These are phyloP conservation scores for Botrytis tulipae DNA, from an alignment of 2,329 filamentous ascomycete species.

Conservation along the genomic window DNA sequence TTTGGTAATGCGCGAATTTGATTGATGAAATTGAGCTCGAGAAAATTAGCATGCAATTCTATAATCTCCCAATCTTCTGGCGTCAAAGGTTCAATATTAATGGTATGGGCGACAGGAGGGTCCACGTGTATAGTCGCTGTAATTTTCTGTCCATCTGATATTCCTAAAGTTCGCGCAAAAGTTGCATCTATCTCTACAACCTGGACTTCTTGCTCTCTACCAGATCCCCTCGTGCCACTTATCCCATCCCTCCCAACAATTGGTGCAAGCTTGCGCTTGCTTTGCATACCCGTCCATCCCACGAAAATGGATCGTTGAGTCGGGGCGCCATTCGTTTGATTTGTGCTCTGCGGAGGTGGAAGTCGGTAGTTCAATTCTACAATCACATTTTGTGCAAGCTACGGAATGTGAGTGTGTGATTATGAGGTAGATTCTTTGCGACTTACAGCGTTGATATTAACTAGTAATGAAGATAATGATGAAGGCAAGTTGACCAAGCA, in stretches of 20 bases:
- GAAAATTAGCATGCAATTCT: conserved; percentile 90
- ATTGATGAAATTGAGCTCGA: conserved; percentile 88
- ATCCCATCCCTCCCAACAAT: conserved; percentile 74
- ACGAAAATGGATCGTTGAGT: conserved; percentile 73
- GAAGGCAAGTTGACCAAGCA: conserved; percentile 92
- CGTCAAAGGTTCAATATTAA: conserved; percentile 95
- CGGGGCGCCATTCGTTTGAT: conserved; percentile 47
- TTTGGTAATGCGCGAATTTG: conserved; percentile 94
- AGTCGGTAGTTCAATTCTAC: conserved; percentile 82
- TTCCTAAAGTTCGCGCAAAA: conserved; percentile 72
- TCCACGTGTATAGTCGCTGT: conserved; percentile 74
- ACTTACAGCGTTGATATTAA: conserved; percentile 85
- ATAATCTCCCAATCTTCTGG: conserved; percentile 99
- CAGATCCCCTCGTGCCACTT: conserved; percentile 53
- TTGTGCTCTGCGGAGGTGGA: conserved; percentile 48
- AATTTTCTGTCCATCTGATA: conserved; percentile 80
- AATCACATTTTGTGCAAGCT: conserved; percentile 94
- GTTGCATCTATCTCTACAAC: conserved; percentile 85
- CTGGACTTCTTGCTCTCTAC: conserved; percentile 71
- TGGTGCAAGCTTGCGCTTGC: conserved; percentile 75
- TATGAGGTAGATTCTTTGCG: not conserved
- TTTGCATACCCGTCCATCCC: conserved; percentile 98
- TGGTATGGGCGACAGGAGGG: conserved; percentile 85
- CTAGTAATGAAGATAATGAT: conserved; percentile 77
- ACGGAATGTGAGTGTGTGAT: conserved; percentile 10